Evolutionary conservation across 495 filamentous ascomycete genomes (phyloP), one percentile per base, ranked within the genome.

Genomic region (Aspergillus incahuasiensis): DNA sequence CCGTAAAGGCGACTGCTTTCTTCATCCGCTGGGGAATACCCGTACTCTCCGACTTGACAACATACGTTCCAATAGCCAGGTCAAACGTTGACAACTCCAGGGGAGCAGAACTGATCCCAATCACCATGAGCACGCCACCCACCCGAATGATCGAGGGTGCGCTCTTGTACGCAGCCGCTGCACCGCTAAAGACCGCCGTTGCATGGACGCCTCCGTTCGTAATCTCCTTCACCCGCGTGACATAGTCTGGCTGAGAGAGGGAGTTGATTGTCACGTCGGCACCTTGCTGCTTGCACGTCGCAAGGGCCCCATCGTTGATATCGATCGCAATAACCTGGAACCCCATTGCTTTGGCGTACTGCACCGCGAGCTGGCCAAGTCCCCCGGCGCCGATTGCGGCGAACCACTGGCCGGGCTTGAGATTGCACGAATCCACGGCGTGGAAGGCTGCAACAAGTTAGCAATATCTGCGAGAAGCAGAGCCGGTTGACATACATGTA

Each of bases 301-400:
- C 73, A 59, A 69, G 76, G 75, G 92, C 92, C 69, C 90, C 88
- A 16, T 82, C 82, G n/a, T 88, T 88, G 20, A 79, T 79, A 64
- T 92, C 89, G 60, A 92, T 90, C 43, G 82, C 88, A 57, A 95
- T 84, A 44, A 80, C 70, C 50, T 80, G 75, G 22, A 91, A 72
- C 38, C 89, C 89, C 89, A 95, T 92, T 18, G 88, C 90, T 67
- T 84, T 86, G n/a, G 88, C 90, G 64, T 92, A 92, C 68, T 95
- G 90, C 57, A 86, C 74, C 16, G 89, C 89, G 56, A 59, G 52
- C 24, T 59, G 57, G 6, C 57, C 89, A 8, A 94, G 77, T 18
- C 89, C 89, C 63, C 89, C 89, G 24, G 47, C 48, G 0, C 56
- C 56, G 30, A 58, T 53, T 0, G 48, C 44, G 5, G 50, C 56